A percentile compares a stretch with the other conserved stretches of the same genome.
phyloP scores from a whole-genome alignment of 2,329 filamentous ascomycete genomes.

The Zopfia rhizophila region DNA sequence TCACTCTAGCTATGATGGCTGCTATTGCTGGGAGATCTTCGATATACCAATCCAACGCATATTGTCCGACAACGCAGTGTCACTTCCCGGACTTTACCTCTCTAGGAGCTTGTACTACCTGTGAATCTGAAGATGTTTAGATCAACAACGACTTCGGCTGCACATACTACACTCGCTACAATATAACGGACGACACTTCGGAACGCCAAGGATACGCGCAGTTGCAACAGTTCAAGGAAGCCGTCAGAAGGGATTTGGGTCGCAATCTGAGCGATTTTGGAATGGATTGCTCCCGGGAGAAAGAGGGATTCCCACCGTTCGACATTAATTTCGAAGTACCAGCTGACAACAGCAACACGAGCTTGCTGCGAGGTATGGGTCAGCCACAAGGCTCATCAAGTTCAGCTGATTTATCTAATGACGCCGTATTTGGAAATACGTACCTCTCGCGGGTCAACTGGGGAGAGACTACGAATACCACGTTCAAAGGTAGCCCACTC shows the following conservation, averaged over 20 bases:
- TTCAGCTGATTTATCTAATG: background rate
- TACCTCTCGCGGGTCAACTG: background rate
- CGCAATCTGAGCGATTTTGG: background rate
- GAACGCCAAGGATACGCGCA: no score
- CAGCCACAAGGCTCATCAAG: background rate
- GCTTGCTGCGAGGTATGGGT: constrained; percentile 2
- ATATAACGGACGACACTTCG: background rate
- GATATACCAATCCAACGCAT: background rate
- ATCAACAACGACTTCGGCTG: constrained; percentile 8
- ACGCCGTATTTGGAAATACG: constrained; percentile 4
- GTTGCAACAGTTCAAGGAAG: no score
- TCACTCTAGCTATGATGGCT: constrained; percentile 8
- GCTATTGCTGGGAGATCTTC: background rate
- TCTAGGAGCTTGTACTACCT: background rate
- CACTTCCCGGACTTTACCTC: background rate
- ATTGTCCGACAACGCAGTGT: constrained; percentile 7
- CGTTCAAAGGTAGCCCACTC: background rate
- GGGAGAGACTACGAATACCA: background rate
- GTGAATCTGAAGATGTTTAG: background rate
- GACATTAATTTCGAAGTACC: no score
- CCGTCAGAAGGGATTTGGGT: no score
- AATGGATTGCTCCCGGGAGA: background rate
- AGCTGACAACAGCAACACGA: no score
- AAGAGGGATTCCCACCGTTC: constrained; percentile 1
- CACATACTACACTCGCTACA: constrained; percentile 1